Evolutionary conservation across 441 rosid genomes (phyloP).

Genomic region (Aquilaria agallochum): DNA sequence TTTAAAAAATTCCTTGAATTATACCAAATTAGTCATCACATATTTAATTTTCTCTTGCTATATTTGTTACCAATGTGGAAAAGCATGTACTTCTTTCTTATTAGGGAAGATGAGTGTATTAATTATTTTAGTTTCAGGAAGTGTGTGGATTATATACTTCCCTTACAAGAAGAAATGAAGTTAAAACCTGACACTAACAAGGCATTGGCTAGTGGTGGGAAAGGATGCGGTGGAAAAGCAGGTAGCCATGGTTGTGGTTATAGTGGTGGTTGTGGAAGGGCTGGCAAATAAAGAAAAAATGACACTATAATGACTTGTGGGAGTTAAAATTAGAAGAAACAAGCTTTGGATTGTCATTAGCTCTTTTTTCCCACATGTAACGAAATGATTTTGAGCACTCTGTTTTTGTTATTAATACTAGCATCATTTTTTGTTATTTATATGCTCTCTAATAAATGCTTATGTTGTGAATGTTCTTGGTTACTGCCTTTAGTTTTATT

Average conservation of each 20-base stretch:
- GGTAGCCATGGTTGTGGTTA: slow-evolving; percentile 35
- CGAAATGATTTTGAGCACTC: no score
- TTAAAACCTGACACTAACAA: slow-evolving; percentile 32
- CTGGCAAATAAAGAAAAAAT: slow-evolving; percentile 43
- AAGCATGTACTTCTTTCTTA: slow-evolving; percentile 69
- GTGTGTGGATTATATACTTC: slow-evolving; percentile 76
- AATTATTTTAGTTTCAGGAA: slow-evolving; percentile 96
- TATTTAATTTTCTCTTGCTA: no score
- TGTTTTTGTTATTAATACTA: no score
- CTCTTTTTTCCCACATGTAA: no score
- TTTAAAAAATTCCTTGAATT: no score
- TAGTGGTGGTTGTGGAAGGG: slow-evolving; percentile 48
- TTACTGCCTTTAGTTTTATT: no score
- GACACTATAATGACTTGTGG: not conserved
- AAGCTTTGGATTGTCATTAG: not conserved
- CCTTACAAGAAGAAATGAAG: slow-evolving; percentile 82
- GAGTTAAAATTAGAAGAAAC: not conserved
- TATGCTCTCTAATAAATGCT: no score
- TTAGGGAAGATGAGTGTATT: slow-evolving; percentile 57
- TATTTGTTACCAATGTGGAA: slow-evolving; percentile 25
- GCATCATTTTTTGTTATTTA: no score
- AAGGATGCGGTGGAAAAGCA: slow-evolving; percentile 40
- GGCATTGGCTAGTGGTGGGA: slow-evolving; percentile 33
- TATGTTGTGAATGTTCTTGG: no score
- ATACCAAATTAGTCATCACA: no score